Evolutionary conservation across 306 rosid genomes (phyloP).

Genomic region (Luffa aegyptiaca): DNA sequence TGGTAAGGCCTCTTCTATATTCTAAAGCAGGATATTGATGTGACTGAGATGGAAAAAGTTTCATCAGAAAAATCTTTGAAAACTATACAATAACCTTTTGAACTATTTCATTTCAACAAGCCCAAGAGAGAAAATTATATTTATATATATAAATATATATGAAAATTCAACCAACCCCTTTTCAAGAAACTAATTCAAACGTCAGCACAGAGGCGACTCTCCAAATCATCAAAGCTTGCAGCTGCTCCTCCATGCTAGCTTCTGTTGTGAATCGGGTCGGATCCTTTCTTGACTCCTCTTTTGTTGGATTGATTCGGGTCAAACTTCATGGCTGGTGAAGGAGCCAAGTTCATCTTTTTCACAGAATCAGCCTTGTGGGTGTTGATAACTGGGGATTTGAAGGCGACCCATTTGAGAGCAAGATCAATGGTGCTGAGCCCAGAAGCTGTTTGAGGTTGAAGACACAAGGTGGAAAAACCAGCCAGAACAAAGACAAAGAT

Average conservation of each 20-base stretch:
- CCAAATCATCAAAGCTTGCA: neutral
- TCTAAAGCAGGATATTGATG: neutral
- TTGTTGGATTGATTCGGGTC: conserved; percentile 13
- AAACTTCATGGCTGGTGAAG: neutral
- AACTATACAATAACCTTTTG: neutral
- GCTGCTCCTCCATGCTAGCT: neutral
- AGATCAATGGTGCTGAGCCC: neutral
- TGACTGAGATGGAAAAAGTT: neutral
- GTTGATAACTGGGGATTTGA: neutral
- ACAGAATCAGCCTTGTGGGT: neutral
- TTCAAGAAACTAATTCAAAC: neutral
- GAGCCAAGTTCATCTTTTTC: neutral
- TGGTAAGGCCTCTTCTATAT: neutral
- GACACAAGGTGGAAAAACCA: neutral
- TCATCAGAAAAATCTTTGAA: neutral
- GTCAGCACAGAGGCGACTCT: neutral
- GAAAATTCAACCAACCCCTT: neutral
- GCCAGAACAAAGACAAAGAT: neutral
- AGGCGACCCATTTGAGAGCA: conserved; percentile 8
- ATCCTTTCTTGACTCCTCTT: conserved; percentile 13
- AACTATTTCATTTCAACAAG: conserved; percentile 1
- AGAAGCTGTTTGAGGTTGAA: conserved; percentile 1
- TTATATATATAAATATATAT: neutral
- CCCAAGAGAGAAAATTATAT: neutral
- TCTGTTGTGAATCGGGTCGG: conserved; percentile 15